Evolutionary conservation across 177 flowering plant species (phyloP).

Genomic region (Vitis hybrid): DNA sequence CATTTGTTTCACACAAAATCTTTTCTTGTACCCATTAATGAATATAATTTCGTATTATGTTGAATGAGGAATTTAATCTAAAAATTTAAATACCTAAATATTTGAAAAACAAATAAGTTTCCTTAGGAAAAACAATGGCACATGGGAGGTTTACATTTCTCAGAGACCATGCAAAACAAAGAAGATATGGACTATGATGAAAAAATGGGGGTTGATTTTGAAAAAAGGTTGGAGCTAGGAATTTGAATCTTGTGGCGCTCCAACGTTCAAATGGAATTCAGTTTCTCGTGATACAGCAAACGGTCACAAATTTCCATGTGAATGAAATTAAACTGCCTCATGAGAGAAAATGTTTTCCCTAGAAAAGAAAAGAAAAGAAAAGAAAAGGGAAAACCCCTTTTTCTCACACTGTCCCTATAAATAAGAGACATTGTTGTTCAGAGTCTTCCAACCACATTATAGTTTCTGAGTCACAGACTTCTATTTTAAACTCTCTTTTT

Average conservation of each 20-base stretch:
- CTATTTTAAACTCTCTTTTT: constrained; percentile 19
- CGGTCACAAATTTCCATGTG: constrained; percentile 53
- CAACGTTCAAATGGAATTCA: constrained; percentile 46
- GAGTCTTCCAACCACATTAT: not conserved
- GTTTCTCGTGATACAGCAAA: constrained; percentile 42
- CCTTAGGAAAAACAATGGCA: too few species aligned
- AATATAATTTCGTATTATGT: too few species aligned
- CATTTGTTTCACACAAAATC: too few species aligned
- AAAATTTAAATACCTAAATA: too few species aligned
- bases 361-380: too few species aligned
- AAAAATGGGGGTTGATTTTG: not conserved
- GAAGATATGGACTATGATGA: too few species aligned
- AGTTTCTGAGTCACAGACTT: constrained; percentile 1
- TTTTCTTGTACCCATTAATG: too few species aligned
- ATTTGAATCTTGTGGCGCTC: constrained; percentile 54
- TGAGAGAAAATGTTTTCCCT: not conserved
- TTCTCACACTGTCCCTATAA: not conserved
- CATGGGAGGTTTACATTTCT: too few species aligned
- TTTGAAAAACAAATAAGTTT: too few species aligned
- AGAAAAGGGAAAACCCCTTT: not conserved
- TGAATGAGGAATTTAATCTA: too few species aligned
- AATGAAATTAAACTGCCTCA: constrained; percentile 28
- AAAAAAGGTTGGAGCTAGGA: not conserved
- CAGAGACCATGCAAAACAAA: too few species aligned
- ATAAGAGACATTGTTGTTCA: constrained; percentile 10